Evolutionary conservation across 2,329 filamentous ascomycete genomes (phyloP), one percentile per base, ranked within the genome.

Genomic region (Epichloe amarillans): DNA sequence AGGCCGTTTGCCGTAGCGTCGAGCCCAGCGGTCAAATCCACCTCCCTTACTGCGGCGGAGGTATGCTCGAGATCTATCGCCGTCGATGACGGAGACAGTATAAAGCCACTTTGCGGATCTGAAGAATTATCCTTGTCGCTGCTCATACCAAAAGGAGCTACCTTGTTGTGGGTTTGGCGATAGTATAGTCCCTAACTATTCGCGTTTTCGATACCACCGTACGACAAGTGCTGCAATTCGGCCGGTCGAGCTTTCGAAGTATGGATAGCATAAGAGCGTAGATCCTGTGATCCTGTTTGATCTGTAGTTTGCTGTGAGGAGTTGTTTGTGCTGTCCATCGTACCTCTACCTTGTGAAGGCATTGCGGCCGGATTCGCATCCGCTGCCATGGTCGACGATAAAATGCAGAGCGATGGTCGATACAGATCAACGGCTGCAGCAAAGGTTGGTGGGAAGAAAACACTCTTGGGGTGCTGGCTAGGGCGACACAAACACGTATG

Each of bases 171-270:
- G 35, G 49, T 45, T 14, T 39, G 49, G 4, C 36, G 37, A 46
- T 49, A 45, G 23, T 52, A 26, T 12, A 54, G 40, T n/a, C 41
- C 51, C 37, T 47, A 41, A 17, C 47, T 36, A 3, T 43, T 46
- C 37, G 44, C 46, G 10, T 44, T 10, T 10, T 46, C 26, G 15
- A 17, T 21, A 35, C 48, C 50, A 19, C 55, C 47, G 33, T 57
- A 48, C 5, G 53, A 46, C 1, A 52, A 49, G 35, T 57, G 44
- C 15, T 56, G 40, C 5, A 56, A 53, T 38, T 56, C 59, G 3
- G 56, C 56, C 14, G 64, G 62, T 4, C 57, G 58, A 33, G 60
- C 54, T 36, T 66, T 65, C 15, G 57, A 56, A 10, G 53, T 50
- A 30, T 52, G 56, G 40, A 50, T 57, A 26, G 62, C 58, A 5